Conservation (phyloP, 2,329 filamentous ascomycete species). For the Claviceps paspali region DNA sequence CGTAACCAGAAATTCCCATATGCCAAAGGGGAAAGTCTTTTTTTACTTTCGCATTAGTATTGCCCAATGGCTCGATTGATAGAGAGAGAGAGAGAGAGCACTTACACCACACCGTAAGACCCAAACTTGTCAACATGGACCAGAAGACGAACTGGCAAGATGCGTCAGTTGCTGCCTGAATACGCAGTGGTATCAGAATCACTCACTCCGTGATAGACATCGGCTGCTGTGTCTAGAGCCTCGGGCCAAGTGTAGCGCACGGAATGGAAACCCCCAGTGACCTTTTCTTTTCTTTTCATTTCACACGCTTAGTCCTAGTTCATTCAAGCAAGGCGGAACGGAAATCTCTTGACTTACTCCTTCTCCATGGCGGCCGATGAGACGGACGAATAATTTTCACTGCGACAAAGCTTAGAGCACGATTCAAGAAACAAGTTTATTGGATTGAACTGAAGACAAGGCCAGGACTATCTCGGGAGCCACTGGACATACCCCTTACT, state of each 20-base stretch:
- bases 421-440: slow-evolving; percentile 16
- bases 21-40: slow-evolving; percentile 91
- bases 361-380: slow-evolving; percentile 46
- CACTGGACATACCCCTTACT: slow-evolving; percentile 97
- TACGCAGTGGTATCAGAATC: not conserved
- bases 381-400: slow-evolving; percentile 31
- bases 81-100: slow-evolving; percentile 11
- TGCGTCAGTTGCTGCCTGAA: slow-evolving; percentile 9
- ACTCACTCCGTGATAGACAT: slow-evolving; percentile 81
- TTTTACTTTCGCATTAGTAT: not conserved
- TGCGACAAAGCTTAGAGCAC: slow-evolving; percentile 29
- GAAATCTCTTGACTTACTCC: slow-evolving; percentile 41
- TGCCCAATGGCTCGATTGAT: not conserved
- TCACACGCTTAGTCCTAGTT: not conserved
- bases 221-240: slow-evolving; percentile 66
- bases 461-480: slow-evolving; percentile 66
- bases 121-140: slow-evolving; percentile 83
- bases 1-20: slow-evolving; percentile 97
- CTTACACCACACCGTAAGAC: slow-evolving; percentile 86
- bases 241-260: slow-evolving; percentile 58
- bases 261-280: slow-evolving; percentile 54
- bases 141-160: slow-evolving; percentile 70
- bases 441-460: slow-evolving; percentile 20
- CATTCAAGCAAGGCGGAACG: not conserved
- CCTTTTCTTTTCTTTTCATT: slow-evolving; percentile 53